phyloP scores from a whole-genome alignment of 768 basidiomycete genomes.

The Xerocomus spinulosus region DNA sequence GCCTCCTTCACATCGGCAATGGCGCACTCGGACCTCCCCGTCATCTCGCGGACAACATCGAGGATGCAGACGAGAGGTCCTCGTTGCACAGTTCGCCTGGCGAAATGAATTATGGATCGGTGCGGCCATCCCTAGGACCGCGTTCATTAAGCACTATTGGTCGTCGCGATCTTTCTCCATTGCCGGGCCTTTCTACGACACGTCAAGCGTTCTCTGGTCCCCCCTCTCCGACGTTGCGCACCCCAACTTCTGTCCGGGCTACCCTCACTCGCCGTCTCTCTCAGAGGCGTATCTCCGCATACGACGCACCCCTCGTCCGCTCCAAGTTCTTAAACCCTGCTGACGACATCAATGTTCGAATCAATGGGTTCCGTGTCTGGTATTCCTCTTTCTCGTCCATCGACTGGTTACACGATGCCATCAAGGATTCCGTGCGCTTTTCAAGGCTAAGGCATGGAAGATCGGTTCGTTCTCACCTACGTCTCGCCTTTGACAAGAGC shows the following conservation, averaged over 20 bases:
- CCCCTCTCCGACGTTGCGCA: constrained; percentile 28
- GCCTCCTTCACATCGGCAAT: constrained; percentile 52
- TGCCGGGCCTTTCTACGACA: constrained; percentile 33
- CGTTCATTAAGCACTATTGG: constrained; percentile 25
- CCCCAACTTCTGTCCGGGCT: constrained; percentile 30
- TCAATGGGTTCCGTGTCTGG: constrained; percentile 83
- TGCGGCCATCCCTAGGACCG: constrained; percentile 30
- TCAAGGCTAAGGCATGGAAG: constrained; percentile 64
- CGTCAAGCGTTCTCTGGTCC: constrained; percentile 36
- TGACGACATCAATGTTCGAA: constrained; percentile 54
- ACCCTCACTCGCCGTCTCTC: constrained; percentile 38
- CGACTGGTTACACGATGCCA: constrained; percentile 95
- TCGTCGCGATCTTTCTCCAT: constrained; percentile 35
- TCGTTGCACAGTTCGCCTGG: constrained; percentile 30
- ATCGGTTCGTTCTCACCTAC: constrained; percentile 62
- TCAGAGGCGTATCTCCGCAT: constrained; percentile 68
- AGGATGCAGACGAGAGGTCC: constrained; percentile 31
- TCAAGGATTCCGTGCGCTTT: constrained; percentile 87
- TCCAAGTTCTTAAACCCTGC: constrained; percentile 33
- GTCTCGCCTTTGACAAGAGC: constrained; percentile 66
- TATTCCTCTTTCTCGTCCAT: constrained; percentile 87
- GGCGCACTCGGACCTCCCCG: neutral
- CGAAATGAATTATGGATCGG: constrained; percentile 53
- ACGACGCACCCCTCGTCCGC: constrained; percentile 48
- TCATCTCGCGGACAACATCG: constrained; percentile 2